phyloP scores from a whole-genome alignment of 495 filamentous ascomycete genomes.

The Hypoxylon fragiforme region DNA sequence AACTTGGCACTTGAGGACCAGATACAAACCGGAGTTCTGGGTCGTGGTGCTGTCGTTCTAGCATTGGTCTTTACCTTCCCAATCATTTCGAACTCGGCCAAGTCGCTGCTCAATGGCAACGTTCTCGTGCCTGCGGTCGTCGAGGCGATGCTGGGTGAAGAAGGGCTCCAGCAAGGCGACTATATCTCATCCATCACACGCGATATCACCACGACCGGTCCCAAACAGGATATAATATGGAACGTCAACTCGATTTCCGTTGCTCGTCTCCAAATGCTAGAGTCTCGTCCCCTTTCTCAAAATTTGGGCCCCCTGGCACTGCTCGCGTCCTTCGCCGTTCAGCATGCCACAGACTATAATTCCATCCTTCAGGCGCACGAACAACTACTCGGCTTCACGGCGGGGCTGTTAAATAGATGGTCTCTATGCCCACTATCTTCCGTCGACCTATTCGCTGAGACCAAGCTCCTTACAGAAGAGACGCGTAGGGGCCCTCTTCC shows the following conservation, averaged over 20 bases:
- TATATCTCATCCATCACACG: slow-evolving; percentile 77
- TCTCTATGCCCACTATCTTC: slow-evolving; percentile 80
- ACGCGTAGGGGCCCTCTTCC: slow-evolving; percentile 70
- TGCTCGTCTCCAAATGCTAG: slow-evolving; percentile 57
- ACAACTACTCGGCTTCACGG: slow-evolving; percentile 69
- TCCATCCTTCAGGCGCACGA: slow-evolving; percentile 70
- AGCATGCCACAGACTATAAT: slow-evolving; percentile 62
- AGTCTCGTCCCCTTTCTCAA: slow-evolving; percentile 70
- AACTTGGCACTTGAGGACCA: slow-evolving; percentile 69
- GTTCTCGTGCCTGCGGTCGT: slow-evolving; percentile 70
- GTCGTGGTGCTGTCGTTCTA: slow-evolving; percentile 64
- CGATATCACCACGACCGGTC: slow-evolving; percentile 74
- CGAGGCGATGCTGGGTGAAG: slow-evolving; percentile 64
- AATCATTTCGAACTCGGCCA: slow-evolving; percentile 63
- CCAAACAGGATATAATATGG: slow-evolving; percentile 74
- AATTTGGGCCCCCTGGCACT: slow-evolving; percentile 79
- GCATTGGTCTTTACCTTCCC: slow-evolving; percentile 81
- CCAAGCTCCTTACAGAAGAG: slow-evolving; percentile 67
- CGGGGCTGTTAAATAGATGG: slow-evolving; percentile 78
- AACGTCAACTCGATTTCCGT: slow-evolving; percentile 62
- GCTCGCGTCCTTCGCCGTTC: slow-evolving; percentile 72
- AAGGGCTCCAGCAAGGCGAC: slow-evolving; percentile 82
- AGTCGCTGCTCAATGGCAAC: slow-evolving; percentile 68
- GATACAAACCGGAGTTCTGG: slow-evolving; percentile 55
- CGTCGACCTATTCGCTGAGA: slow-evolving; percentile 78